These are phyloP conservation scores for Alternaria brassicicola DNA, from an alignment of 2,329 filamentous ascomycete species.

Conservation along the genomic window DNA sequence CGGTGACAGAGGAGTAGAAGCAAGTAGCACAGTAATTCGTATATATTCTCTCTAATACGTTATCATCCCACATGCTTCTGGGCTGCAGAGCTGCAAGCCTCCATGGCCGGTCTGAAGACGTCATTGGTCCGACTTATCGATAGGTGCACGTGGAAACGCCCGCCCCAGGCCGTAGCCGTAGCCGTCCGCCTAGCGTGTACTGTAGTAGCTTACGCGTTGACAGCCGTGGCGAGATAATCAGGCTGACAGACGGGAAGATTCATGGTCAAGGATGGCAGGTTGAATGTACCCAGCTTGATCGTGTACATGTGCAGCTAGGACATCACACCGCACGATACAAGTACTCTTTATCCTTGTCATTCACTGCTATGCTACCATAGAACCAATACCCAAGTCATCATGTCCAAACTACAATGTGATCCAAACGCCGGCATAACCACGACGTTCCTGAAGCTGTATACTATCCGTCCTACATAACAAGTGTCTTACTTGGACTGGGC, in stretches of 20 bases:
- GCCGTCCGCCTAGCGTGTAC: slow-evolving; percentile 1
- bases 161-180: background rate
- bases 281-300: no score
- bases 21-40: background rate
- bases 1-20: background rate
- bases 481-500: slow-evolving; percentile 74
- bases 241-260: no score
- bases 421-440: slow-evolving; percentile 19
- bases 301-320: background rate
- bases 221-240: background rate
- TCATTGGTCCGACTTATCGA: slow-evolving; percentile 18
- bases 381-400: slow-evolving; percentile 18
- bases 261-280: background rate
- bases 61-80: slow-evolving; percentile 9
- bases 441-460: slow-evolving; percentile 7
- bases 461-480: background rate
- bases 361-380: slow-evolving; percentile 20
- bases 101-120: slow-evolving; percentile 7
- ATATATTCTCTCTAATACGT: background rate
- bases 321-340: background rate
- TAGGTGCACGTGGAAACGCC: slow-evolving; percentile 5
- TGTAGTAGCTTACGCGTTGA: slow-evolving; percentile 1
- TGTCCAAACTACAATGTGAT: slow-evolving; percentile 30
- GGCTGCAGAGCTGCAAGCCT: slow-evolving; percentile 1
- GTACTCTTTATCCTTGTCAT: background rate